phyloP scores from a whole-genome alignment of 768 basidiomycete genomes.

The Leccinum broughii region DNA sequence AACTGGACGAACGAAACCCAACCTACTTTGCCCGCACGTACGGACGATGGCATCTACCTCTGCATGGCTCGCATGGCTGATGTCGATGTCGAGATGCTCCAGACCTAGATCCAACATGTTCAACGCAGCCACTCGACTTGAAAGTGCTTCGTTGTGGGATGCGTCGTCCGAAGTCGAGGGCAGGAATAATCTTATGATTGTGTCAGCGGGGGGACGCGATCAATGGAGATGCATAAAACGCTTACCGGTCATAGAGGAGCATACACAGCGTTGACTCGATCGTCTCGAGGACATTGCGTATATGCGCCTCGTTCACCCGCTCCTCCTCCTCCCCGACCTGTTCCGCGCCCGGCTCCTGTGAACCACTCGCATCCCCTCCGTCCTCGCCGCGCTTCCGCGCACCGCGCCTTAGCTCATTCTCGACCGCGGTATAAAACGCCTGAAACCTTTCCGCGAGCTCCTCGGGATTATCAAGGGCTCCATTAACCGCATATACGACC shows the following conservation, averaged over 20 bases:
- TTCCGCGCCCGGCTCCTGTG: slow-evolving; percentile 13
- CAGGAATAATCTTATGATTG: slow-evolving; percentile 63
- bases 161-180: slow-evolving; percentile 74
- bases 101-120: slow-evolving; percentile 88
- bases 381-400: slow-evolving; percentile 11
- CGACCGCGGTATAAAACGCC: slow-evolving; percentile 65
- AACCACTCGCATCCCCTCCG: slow-evolving; percentile 11
- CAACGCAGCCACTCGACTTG: slow-evolving; percentile 86
- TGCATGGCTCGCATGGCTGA: slow-evolving; percentile 48
- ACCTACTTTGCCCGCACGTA: slow-evolving; percentile 76
- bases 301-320: slow-evolving; percentile 45
- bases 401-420: slow-evolving; percentile 55
- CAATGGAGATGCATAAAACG: no score
- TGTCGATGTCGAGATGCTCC: slow-evolving; percentile 86
- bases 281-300: slow-evolving; percentile 63
- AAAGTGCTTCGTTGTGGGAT: slow-evolving; percentile 87
- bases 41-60: slow-evolving; percentile 64
- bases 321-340: slow-evolving; percentile 28
- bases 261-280: slow-evolving; percentile 73
- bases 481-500: slow-evolving; percentile 41
- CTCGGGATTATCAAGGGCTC: slow-evolving; percentile 45
- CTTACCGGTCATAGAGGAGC: slow-evolving; percentile 82
- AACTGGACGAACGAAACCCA: neutral
- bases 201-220: neutral
- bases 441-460: slow-evolving; percentile 60